Evolutionary conservation across 2,329 filamentous ascomycete species (phyloP), one percentile per base, ranked within the genome.

Genomic region (Alternaria longipes): DNA sequence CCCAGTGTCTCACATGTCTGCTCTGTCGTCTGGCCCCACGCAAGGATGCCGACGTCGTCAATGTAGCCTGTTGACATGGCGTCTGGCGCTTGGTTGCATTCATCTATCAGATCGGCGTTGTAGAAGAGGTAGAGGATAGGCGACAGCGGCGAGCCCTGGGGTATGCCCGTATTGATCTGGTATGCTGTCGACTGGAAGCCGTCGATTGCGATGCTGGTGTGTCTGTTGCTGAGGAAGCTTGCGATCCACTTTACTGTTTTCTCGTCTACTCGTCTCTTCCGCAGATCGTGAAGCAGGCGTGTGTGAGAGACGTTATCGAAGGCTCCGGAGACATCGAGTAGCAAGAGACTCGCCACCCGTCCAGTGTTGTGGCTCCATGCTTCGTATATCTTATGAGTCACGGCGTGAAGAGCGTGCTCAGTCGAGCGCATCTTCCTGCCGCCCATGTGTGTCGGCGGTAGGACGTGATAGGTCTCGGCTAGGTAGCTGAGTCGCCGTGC

Each of bases 91-190:
- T 58, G 7, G 34, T 63, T 64, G 46, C 55, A 68, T 52, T 46
- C 50, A 28, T 75, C 68, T 55, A 78, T 58, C 1, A 78, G 68
- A 53, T 75, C 66, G 30, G 61, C 61, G 38, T 75, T 77, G 56
- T 76, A 78, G 69, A 75, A 75, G 40, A 78, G 62, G 63, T 70
- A 77, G 26, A 78, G 67, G 28, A 78, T 75, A 30, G 69, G 74
- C 20, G 63, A 77, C 1, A 77, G 67, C 22, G 64, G 71, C 18
- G 66, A 77, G 60, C 72, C 73, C 60, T 74, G 56, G 5, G 73
- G 73, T 36, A 76, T 74, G 11, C 71, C 72, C 34, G 65, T 68
- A 32, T 64, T 65, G 18, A 62, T 68, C 9, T 50, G 2, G 36
- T 68, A 69, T 8, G 36, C 52, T 44, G 34, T 45, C 7, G 61